Conservation (phyloP, 2,329 filamentous ascomycete genomes). For the Penicillium thymicola region DNA sequence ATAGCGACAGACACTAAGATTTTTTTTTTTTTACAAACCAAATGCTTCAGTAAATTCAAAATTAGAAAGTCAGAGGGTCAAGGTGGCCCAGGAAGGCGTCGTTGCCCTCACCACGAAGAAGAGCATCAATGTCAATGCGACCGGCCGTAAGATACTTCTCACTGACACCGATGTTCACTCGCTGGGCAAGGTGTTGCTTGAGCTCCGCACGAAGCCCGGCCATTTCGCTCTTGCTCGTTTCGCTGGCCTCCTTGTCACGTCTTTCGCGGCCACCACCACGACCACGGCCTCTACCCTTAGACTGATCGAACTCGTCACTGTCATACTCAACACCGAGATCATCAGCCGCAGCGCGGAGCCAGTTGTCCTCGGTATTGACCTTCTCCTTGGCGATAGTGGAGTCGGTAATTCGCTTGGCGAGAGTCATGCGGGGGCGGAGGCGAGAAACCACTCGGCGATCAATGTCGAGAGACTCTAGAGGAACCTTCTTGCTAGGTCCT, state of each 20-base stretch:
- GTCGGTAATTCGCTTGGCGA: constrained; percentile 88
- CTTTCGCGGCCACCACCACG: constrained; percentile 70
- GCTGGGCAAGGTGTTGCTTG: constrained; percentile 64
- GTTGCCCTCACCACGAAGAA: constrained; percentile 63
- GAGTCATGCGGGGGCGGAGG: constrained; percentile 70
- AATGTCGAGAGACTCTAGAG: constrained; percentile 69
- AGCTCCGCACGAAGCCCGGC: constrained; percentile 68
- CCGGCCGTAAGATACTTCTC: constrained; percentile 82
- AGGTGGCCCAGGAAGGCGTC: constrained; percentile 64
- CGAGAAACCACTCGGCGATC: constrained; percentile 74
- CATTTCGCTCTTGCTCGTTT: constrained; percentile 70
- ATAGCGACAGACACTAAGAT: constrained; percentile 7
- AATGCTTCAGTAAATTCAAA: not conserved
- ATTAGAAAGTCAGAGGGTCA: constrained; percentile 43
- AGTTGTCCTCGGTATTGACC: constrained; percentile 75
- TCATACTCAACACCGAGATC: constrained; percentile 94
- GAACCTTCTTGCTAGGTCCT: constrained; percentile 56
- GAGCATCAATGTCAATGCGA: constrained; percentile 72
- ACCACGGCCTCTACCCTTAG: constrained; percentile 64
- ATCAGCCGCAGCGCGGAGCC: constrained; percentile 79
- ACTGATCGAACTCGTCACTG: constrained; percentile 74
- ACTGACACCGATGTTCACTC: constrained; percentile 84
- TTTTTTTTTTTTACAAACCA: constrained; percentile 7
- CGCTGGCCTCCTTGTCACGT: constrained; percentile 68
- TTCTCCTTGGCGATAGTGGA: constrained; percentile 82